phyloP scores from a whole-genome alignment of 2,329 filamentous ascomycete genomes.

The Domatiomyces catenatus region DNA sequence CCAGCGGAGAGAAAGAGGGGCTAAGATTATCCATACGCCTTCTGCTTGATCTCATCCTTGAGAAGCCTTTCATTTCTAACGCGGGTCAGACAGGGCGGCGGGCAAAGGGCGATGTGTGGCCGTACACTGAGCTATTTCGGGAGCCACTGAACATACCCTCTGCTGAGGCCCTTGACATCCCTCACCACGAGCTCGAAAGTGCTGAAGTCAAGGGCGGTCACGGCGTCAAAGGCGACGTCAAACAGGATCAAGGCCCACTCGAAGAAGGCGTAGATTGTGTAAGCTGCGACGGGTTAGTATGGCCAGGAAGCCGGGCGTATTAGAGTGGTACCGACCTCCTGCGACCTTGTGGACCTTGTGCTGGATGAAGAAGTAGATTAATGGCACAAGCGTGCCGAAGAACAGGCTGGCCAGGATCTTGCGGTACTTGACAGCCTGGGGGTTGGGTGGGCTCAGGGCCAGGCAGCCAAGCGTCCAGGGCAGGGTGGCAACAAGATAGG shows the following conservation, averaged over 20 bases:
- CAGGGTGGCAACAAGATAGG: conserved; percentile 82
- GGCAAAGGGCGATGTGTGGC: conserved; percentile 23
- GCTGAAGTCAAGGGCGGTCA: conserved; percentile 82
- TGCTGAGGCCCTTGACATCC: conserved; percentile 77
- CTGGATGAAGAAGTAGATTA: conserved; percentile 96
- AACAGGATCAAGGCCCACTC: conserved; percentile 92
- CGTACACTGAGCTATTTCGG: conserved; percentile 61
- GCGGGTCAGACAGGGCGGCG: conserved; percentile 4
- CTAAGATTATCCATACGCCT: conserved; percentile 49
- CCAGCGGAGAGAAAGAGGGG: conserved; percentile 19
- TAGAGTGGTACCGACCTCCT: conserved; percentile 51
- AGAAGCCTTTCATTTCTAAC: conserved; percentile 35
- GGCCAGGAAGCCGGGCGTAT: neutral
- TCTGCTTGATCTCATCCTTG: conserved; percentile 43
- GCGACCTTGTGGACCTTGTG: conserved; percentile 92
- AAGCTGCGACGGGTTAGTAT: conserved; percentile 43
- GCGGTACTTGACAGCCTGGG: conserved; percentile 68
- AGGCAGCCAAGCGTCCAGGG: conserved; percentile 92
- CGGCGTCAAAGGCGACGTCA: conserved; percentile 90
- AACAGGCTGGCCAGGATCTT: conserved; percentile 72
- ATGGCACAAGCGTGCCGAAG: conserved; percentile 75
- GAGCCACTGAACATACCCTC: conserved; percentile 98
- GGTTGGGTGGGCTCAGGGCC: conserved; percentile 70
- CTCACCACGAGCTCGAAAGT: conserved; percentile 75
- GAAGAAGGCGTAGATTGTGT: conserved; percentile 94